Evolutionary conservation across 352 stramenopile genomes (phyloP), one percentile per base, ranked within the genome.

Genomic region (Ophiocytium majus): DNA sequence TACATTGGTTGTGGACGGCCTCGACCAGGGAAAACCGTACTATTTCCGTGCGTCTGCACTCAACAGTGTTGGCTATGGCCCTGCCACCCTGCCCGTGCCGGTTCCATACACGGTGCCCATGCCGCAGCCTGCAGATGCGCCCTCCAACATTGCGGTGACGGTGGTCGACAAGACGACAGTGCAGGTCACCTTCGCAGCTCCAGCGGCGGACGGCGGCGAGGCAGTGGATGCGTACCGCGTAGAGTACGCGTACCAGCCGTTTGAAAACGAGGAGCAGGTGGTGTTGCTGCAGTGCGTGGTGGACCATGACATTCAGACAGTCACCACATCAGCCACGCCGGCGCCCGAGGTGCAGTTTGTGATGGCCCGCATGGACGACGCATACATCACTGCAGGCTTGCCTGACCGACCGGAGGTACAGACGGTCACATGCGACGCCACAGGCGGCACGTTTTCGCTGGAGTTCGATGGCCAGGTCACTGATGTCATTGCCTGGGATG

Each of bases 21-120:
- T 99, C 0, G 93, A 98, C 57, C 93, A 98, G 79, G 97, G 97
- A 36, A 93, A 98, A 1, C 91, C 94, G 10, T 98, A 98, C 84
- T 98, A 97, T 87, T 94, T 98, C 80, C 92, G 94, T 19, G 95
- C 98, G 28, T 94, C 92, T 1, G 95, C 95, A 33, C 94, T 95
- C 32, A 98, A 98, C 83, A 89, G 92, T 10, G 89, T 95, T 23
- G 96, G 96, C 9, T 76, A 88, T 1, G 94, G 96, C 66, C 5
- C 66, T 17, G 5, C 17, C 10, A 17, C 66, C 5, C 35, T 78
- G 5, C 5, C 66, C 14, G 93, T 95, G 28, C 93, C 92, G 0
- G 92, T 95, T 1, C 93, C 94, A 80, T 96, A 93, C 57, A 91
- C 91, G 1, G 92, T 96, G 19, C 95, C 96, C 5, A 93, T 93